phyloP scores from a whole-genome alignment of 345 rosid genomes.

The Gossypium turneri region DNA sequence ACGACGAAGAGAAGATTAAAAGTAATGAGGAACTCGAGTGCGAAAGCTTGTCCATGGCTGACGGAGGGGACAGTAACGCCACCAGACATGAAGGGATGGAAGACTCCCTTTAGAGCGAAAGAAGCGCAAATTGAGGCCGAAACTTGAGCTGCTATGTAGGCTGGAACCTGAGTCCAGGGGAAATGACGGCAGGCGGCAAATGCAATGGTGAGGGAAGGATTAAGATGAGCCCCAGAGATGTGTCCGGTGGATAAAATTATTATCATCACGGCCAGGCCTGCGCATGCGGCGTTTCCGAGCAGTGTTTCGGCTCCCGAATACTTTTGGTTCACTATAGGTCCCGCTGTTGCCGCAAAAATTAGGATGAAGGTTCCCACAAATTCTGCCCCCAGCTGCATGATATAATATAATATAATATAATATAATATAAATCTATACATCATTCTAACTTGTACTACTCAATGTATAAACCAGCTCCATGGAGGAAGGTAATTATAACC shows the following conservation, averaged over 20 bases:
- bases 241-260: constrained; percentile 87
- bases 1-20: constrained; percentile 88
- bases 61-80: constrained; percentile 97
- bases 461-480: too few species aligned
- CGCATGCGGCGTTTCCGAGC: constrained; percentile 87
- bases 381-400: constrained; percentile 82
- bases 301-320: constrained; percentile 64
- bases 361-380: constrained; percentile 94
- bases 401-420: too few species aligned
- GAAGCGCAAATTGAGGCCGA: constrained; percentile 91
- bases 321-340: constrained; percentile 89
- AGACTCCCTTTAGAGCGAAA: constrained; percentile 83
- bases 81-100: constrained; percentile 83
- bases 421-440: neutral
- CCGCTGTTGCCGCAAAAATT: constrained; percentile 89
- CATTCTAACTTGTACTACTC: neutral
- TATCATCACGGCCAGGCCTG: constrained; percentile 94
- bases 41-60: constrained; percentile 73
- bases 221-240: constrained; percentile 94
- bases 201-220: constrained; percentile 87
- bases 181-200: constrained; percentile 88
- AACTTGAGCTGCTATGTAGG: constrained; percentile 82
- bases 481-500: too few species aligned
- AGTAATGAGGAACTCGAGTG: constrained; percentile 87
- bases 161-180: constrained; percentile 92